phyloP scores from a whole-genome alignment of 371 early-diverging fungal species.

The Mortierella sp. region DNA sequence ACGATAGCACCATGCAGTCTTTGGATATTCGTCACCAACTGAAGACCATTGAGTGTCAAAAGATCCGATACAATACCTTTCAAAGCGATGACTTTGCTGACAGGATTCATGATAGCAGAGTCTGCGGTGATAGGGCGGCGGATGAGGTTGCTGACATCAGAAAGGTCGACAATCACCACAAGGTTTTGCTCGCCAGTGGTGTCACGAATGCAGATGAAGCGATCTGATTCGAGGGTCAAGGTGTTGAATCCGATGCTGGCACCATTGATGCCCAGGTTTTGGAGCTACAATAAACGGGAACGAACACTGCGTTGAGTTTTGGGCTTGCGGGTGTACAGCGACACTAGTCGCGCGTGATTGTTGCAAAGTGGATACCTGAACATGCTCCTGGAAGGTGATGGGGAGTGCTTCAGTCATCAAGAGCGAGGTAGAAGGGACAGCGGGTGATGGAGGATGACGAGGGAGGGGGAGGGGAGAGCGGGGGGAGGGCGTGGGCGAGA shows the following conservation, averaged over 20 bases:
- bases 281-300: constrained; percentile 71
- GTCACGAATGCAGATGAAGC: constrained; percentile 97
- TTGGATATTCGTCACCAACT: no score
- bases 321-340: no score
- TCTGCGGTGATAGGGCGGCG: constrained; percentile 97
- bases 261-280: constrained; percentile 91
- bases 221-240: constrained; percentile 98
- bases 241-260: constrained; percentile 95
- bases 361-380: constrained; percentile 76
- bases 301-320: neutral
- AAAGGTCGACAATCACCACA: constrained; percentile 95
- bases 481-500: neutral
- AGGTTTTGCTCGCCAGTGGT: constrained; percentile 85
- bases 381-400: constrained; percentile 93
- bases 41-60: no score
- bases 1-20: no score
- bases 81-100: constrained; percentile 91
- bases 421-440: neutral
- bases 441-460: neutral
- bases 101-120: constrained; percentile 98
- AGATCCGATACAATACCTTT: constrained; percentile 70
- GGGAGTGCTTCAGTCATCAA: constrained; percentile 77
- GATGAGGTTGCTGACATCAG: constrained; percentile 80
- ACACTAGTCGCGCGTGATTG: neutral
- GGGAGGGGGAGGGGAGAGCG: neutral